Percentiles rank a stretch among this genome's conserved stretches.
phyloP scores from a whole-genome alignment of 2,329 filamentous ascomycete genomes.

The Ophiosphaerella narmari region DNA sequence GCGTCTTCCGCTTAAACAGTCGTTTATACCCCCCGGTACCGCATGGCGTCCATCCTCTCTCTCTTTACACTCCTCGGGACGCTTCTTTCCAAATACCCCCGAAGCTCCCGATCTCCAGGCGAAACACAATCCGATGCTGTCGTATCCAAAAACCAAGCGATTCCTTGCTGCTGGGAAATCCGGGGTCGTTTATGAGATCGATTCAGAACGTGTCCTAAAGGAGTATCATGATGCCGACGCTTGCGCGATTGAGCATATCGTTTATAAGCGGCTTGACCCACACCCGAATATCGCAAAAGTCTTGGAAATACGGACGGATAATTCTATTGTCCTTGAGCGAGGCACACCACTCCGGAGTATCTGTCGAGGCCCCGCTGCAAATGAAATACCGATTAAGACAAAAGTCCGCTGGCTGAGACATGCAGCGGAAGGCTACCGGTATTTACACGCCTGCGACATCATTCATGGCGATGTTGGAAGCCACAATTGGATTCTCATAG shows the following conservation, averaged over 20 bases:
- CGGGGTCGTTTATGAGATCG: constrained; percentile 2
- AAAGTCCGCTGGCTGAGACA: constrained; percentile 6
- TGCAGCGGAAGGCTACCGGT: background rate
- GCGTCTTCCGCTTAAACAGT: too few species aligned
- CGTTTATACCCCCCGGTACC: too few species aligned
- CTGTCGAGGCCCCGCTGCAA: background rate
- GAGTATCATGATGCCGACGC: background rate
- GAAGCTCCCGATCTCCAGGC: too few species aligned
- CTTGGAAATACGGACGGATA: background rate
- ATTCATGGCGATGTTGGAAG: constrained; percentile 6
- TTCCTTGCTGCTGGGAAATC: constrained; percentile 3
- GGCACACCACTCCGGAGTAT: constrained; percentile 3
- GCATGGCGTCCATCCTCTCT: too few species aligned
- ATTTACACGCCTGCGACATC: constrained; percentile 2
- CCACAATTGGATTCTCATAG: constrained; percentile 1
- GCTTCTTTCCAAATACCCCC: too few species aligned
- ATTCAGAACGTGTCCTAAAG: constrained; percentile 1
- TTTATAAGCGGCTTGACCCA: background rate
- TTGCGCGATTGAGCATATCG: background rate
- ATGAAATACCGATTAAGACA: constrained; percentile 2
- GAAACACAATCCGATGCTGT: background rate
- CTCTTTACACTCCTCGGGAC: too few species aligned
- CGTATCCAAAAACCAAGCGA: background rate
- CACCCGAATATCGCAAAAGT: constrained; percentile 6
- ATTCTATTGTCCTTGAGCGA: constrained; percentile 7